Evolutionary conservation across 192 early-diverging fungal species (phyloP).

Genomic region (Glomus cerebriforme): DNA sequence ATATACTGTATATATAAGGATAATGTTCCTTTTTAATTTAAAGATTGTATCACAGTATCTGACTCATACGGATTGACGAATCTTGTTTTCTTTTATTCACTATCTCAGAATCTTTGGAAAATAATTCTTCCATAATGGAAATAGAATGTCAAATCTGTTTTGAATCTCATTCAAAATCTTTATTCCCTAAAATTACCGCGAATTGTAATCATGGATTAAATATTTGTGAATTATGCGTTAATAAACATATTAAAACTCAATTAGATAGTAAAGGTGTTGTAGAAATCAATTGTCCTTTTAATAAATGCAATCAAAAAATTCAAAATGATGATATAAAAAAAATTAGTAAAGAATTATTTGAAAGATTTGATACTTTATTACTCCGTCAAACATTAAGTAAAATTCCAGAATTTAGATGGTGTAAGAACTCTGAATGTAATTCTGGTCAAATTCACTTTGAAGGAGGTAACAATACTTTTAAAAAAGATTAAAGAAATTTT

Average conservation of each 20-base stretch:
- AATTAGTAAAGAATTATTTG: constrained; percentile 7
- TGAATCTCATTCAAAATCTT: neutral
- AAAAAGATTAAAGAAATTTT: neutral
- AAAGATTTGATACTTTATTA: constrained; percentile 16
- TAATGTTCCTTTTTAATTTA: too few relatives aligned
- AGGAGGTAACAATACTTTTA: constrained; percentile 3
- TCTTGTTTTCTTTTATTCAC: too few relatives aligned
- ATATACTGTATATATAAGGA: too few relatives aligned
- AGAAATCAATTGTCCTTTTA: constrained; percentile 12
- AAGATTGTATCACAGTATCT: too few relatives aligned
- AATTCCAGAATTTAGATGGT: constrained; percentile 29
- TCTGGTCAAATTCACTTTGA: constrained; percentile 29
- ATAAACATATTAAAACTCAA: neutral
- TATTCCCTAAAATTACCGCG: neutral
- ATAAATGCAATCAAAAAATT: neutral
- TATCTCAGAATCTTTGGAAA: too few relatives aligned
- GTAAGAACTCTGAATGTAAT: constrained; percentile 14
- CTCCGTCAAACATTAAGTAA: neutral
- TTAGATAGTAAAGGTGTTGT: neutral
- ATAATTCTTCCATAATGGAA: too few relatives aligned
- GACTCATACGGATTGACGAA: too few relatives aligned
- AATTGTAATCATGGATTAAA: constrained; percentile 14
- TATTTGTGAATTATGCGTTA: constrained; percentile 13
- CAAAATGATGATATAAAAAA: neutral
- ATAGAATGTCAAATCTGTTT: neutral